A percentile compares a stretch with the other conserved stretches of the same genome.
Evolutionary conservation across 257 asterid genomes (phyloP).

Genomic region (Solanum pinnatisectum): DNA sequence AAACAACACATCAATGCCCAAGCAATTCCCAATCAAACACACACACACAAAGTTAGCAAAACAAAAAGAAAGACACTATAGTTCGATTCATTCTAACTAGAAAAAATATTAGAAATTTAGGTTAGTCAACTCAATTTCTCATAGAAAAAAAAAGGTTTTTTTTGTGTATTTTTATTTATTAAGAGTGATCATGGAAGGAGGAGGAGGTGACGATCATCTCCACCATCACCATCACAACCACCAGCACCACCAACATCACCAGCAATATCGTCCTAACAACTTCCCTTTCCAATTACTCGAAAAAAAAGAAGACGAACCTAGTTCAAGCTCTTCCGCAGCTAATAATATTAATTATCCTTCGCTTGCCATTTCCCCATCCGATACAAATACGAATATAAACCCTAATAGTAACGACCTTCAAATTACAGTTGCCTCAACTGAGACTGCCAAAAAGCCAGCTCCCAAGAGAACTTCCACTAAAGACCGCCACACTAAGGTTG

Average conservation of each 20-base stretch:
- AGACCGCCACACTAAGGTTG: constrained; percentile 93
- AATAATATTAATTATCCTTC: constrained; percentile 16
- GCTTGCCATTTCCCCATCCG: constrained; percentile 19
- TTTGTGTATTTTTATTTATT: not conserved
- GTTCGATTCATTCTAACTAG: not conserved
- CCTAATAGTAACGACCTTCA: constrained; percentile 24
- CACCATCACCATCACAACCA: constrained; percentile 37
- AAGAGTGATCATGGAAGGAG: constrained; percentile 72
- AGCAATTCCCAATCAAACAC: not conserved
- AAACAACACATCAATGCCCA: not conserved
- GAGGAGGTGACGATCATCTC: constrained; percentile 66
- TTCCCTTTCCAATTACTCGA: constrained; percentile 90
- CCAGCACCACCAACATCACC: constrained; percentile 14
- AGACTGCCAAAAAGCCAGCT: constrained; percentile 48
- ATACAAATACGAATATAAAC: constrained; percentile 13
- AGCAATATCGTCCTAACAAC: constrained; percentile 13
- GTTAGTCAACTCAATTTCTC: not conserved
- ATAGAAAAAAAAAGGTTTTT: not conserved
- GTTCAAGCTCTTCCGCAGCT: constrained; percentile 21
- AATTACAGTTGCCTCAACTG: constrained; percentile 20
- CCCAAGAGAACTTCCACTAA: constrained; percentile 75
- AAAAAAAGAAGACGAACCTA: constrained; percentile 48
- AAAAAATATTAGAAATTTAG: not conserved
- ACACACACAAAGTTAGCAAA: constrained; percentile 9
- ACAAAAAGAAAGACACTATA: constrained; percentile 2